Percentiles rank a stretch among this genome's conserved stretches.
phyloP scores from a whole-genome alignment of 345 rosid species.

The Gossypioides kirkii region DNA sequence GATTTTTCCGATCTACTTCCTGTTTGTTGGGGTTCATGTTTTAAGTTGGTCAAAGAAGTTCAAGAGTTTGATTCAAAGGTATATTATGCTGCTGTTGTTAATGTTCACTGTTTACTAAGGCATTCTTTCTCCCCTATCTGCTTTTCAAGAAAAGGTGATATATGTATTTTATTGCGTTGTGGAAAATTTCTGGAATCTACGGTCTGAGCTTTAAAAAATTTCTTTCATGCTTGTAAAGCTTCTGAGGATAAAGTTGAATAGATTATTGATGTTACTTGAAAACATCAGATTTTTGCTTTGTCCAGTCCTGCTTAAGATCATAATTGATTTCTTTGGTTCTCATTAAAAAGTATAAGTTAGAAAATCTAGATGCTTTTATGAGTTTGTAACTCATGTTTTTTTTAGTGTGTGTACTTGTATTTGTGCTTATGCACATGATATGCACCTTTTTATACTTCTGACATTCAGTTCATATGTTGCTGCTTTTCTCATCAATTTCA shows the following conservation, averaged over 20 bases:
- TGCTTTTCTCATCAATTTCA: slow-evolving; percentile 30
- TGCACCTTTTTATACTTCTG: not conserved
- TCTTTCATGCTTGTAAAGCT: not conserved
- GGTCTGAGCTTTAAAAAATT: not conserved
- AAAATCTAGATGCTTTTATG: not conserved
- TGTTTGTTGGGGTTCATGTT: slow-evolving; percentile 78
- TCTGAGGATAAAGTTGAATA: not conserved
- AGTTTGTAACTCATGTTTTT: not conserved
- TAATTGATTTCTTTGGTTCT: not conserved
- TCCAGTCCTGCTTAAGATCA: not conserved
- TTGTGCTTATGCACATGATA: not conserved
- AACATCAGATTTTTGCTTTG: not conserved
- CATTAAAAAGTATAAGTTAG: not conserved
- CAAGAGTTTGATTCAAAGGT: slow-evolving; percentile 99
- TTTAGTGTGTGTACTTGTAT: not conserved
- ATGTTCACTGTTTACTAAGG: too few relatives aligned
- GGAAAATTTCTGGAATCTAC: not conserved
- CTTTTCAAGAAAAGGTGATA: not conserved
- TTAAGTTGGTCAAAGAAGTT: slow-evolving; percentile 84
- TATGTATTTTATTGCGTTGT: not conserved
- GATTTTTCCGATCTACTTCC: slow-evolving; percentile 84
- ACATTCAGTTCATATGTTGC: not conserved
- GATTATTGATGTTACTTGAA: not conserved
- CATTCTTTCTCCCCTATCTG: too few relatives aligned
- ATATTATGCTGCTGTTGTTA: not conserved